These are phyloP conservation scores for Talaromyces sp. DNA, from an alignment of 2,329 filamentous ascomycete genomes.

Conservation along the genomic window DNA sequence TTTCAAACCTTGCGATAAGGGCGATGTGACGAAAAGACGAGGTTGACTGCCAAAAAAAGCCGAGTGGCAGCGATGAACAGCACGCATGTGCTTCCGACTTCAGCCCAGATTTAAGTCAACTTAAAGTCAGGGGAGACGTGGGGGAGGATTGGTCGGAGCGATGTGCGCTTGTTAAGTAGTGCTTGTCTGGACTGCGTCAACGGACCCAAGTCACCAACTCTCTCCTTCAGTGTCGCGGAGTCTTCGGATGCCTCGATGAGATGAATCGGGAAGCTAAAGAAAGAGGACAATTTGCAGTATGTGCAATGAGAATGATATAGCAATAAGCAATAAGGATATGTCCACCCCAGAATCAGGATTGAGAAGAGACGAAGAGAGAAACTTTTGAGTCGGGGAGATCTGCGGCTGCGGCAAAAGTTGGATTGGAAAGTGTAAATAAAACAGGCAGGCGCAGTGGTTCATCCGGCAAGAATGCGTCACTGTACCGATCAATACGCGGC, in stretches of 20 bases:
- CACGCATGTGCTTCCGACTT: slow-evolving; percentile 37
- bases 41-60: slow-evolving; percentile 32
- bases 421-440: neutral
- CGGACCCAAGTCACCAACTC: neutral
- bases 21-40: slow-evolving; percentile 20
- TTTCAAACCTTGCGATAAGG: slow-evolving; percentile 11
- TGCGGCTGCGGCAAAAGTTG: slow-evolving; percentile 6
- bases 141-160: slow-evolving; percentile 1
- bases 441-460: neutral
- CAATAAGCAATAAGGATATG: neutral
- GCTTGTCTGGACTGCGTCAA: neutral
- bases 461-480: slow-evolving; percentile 6
- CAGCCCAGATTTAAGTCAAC: slow-evolving; percentile 1
- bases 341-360: neutral
- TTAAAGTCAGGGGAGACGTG: neutral
- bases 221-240: neutral
- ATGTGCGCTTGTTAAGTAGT: neutral
- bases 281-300: neutral
- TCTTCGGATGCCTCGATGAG: neutral
- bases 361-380: neutral
- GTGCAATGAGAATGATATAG: neutral
- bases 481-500: neutral
- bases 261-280: neutral
- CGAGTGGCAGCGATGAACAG: slow-evolving; percentile 32
- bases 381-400: neutral